These are phyloP conservation scores for Schizophyllum commune DNA, from an alignment of 1,284 basidiomycete genomes.

Conservation along the genomic window DNA sequence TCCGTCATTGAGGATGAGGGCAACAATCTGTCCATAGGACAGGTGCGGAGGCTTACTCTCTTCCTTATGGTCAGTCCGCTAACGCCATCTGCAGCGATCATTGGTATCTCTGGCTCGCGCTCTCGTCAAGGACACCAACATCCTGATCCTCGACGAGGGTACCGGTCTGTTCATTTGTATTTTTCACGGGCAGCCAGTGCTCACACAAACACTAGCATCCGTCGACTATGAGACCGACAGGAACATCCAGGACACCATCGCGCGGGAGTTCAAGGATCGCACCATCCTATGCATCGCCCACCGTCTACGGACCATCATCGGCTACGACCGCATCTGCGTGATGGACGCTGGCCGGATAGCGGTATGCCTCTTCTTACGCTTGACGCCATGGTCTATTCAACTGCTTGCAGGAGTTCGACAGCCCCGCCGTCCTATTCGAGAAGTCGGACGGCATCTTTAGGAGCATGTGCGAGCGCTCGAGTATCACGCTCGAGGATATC, in stretches of 20 bases:
- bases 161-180: conserved; percentile 31
- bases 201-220: conserved; percentile 36
- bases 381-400: neutral
- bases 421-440: conserved; percentile 50
- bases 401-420: conserved; percentile 44
- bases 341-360: conserved; percentile 52
- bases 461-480: conserved; percentile 56
- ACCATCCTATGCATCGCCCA: conserved; percentile 81
- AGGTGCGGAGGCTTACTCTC: conserved; percentile 33
- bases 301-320: conserved; percentile 68
- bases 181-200: neutral
- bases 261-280: conserved; percentile 70
- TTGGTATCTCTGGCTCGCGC: conserved; percentile 79
- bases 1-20: conserved; percentile 83
- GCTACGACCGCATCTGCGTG: conserved; percentile 71
- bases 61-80: no score
- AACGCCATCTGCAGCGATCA: conserved; percentile 35
- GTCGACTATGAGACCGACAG: conserved; percentile 81
- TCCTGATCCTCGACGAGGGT: conserved; percentile 77
- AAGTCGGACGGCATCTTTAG: conserved; percentile 46
- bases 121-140: conserved; percentile 68
- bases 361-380: conserved; percentile 6
- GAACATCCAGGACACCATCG: conserved; percentile 83
- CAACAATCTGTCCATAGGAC: conserved; percentile 69
- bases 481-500: conserved; percentile 47